Conservation (phyloP, 2,329 filamentous ascomycete species). For the Alternaria arbusti region DNA sequence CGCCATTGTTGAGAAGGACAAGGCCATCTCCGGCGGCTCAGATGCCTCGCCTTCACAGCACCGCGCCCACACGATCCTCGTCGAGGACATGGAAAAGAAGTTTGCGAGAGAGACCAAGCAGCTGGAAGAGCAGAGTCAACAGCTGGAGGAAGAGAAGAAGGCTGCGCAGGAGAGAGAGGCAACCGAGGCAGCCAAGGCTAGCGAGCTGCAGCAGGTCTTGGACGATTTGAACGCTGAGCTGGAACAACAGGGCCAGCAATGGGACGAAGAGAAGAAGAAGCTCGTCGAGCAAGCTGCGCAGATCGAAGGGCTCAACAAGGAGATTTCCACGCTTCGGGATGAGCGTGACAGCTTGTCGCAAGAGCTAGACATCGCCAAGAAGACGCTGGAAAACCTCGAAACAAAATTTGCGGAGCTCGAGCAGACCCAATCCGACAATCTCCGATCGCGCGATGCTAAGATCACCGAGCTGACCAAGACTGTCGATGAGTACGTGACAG, state of each 20-base stretch:
- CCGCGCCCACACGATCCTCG: conserved; percentile 31
- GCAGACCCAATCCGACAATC: conserved; percentile 35
- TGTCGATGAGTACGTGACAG: conserved; percentile 32
- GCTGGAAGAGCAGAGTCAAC: conserved; percentile 39
- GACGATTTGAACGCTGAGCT: conserved; percentile 45
- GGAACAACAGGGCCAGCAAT: conserved; percentile 42
- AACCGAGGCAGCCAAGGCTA: conserved; percentile 39
- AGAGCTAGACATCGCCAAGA: conserved; percentile 29
- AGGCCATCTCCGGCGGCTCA: conserved; percentile 29
- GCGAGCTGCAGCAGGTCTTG: conserved; percentile 45
- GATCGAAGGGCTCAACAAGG: conserved; percentile 34
- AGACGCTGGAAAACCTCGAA: conserved; percentile 36
- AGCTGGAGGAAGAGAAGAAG: conserved; percentile 41
- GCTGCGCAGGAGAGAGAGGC: conserved; percentile 39
- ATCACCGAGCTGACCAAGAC: conserved; percentile 35
- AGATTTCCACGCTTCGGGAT: conserved; percentile 30
- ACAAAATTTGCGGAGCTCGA: conserved; percentile 34
- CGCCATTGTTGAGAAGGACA: conserved; percentile 41
- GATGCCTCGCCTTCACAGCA: conserved; percentile 20
- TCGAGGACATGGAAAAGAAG: conserved; percentile 46
- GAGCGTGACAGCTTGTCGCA: conserved; percentile 34
- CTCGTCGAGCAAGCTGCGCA: conserved; percentile 39
- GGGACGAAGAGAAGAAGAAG: conserved; percentile 46
- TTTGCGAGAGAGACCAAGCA: conserved; percentile 43
- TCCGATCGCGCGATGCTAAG: conserved; percentile 36